Percentiles rank a stretch among this genome's conserved stretches.
Evolutionary conservation across 129 eudicot genomes (phyloP).

Genomic region (Artemisia annua): DNA sequence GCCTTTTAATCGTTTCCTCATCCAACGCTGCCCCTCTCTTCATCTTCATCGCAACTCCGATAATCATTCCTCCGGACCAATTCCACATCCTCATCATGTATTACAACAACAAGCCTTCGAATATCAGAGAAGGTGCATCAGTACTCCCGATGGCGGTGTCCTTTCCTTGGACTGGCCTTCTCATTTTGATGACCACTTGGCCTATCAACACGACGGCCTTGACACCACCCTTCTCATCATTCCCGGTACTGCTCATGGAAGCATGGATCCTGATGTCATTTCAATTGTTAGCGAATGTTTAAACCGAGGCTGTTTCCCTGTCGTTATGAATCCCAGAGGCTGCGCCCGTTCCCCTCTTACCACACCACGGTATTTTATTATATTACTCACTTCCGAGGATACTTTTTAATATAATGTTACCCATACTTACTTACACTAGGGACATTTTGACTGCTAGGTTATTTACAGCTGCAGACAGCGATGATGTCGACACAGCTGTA

Average conservation of each 20-base stretch:
- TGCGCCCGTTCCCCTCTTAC: slow-evolving; percentile 86
- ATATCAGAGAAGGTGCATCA: slow-evolving; percentile 79
- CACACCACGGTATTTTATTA: slow-evolving; percentile 42
- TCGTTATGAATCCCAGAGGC: slow-evolving; percentile 91
- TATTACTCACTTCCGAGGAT: too few relatives aligned
- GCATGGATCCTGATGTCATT: slow-evolving; percentile 55
- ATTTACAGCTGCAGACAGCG: slow-evolving; percentile 97
- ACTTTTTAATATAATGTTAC: not conserved
- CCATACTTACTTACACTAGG: not conserved
- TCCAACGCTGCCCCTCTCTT: slow-evolving; percentile 67
- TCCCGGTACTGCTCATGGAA: slow-evolving; percentile 75
- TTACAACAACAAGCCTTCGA: slow-evolving; percentile 2
- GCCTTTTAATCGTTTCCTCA: slow-evolving; percentile 82
- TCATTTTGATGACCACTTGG: slow-evolving; percentile 48
- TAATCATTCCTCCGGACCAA: slow-evolving; percentile 47
- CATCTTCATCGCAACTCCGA: too few relatives aligned
- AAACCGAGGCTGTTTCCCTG: slow-evolving; percentile 72
- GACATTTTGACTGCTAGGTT: slow-evolving; percentile 47
- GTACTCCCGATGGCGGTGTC: slow-evolving; percentile 82
- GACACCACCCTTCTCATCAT: slow-evolving; percentile 70
- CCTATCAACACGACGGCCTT: slow-evolving; percentile 31
- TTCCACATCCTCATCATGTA: not conserved
- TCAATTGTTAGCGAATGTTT: slow-evolving; percentile 64
- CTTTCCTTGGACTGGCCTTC: slow-evolving; percentile 89
- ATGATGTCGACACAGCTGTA: slow-evolving; percentile 76